Base-by-base conservation (phyloP, 2,329 filamentous ascomycete species). In the Pseudogymnoascus sp. region DNA sequence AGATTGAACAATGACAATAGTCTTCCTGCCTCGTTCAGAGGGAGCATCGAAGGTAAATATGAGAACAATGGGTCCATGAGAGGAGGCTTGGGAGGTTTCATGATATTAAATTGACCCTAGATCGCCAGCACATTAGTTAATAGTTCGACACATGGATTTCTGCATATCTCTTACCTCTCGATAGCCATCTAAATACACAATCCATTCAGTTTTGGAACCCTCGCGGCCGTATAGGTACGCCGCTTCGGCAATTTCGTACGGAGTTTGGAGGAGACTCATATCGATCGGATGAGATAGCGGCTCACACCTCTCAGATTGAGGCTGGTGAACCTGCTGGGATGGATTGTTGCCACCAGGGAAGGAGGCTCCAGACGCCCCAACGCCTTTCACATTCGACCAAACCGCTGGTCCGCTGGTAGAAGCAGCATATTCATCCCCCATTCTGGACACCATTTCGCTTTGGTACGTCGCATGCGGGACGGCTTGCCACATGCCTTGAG, bases 51-150 rank as follows among this genome's bases (percentile, higher is more conserved):
- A 16, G 68, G 67, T 6, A 75, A 69, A 55, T 67, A 71, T 52
- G 63, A 58, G 45, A 74, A 73, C 6, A 61, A 64, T 7, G 42
- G 23, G 14, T 67, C 66, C 4, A 67, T 64, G 14, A 66, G 66
- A 14, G 73, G 73, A 42, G 72, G 72, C 19, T 69, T 62, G n/a
- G 74, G 74, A 14, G 73, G 73, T 49, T 69, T 69, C 2, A 66
- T 70, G 38, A 74, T 59, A 58, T 72, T 75, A 62, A 68, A 75
- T 16, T 69, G 66, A 3, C 74, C 74, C 70, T 75, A 35, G n/a
- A 22, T 33, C 30, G 16, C 9, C 16, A 22, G 28, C 49, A 33
- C 9, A 55, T 55, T 55, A 55, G 49, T 35, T 33, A 55, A 55
- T 8, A 55, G 25, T 12, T 55, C 16, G 28, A 22, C n/a, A 55